Conservation (phyloP, 768 basidiomycete genomes). For the Suillus hirtellus region DNA sequence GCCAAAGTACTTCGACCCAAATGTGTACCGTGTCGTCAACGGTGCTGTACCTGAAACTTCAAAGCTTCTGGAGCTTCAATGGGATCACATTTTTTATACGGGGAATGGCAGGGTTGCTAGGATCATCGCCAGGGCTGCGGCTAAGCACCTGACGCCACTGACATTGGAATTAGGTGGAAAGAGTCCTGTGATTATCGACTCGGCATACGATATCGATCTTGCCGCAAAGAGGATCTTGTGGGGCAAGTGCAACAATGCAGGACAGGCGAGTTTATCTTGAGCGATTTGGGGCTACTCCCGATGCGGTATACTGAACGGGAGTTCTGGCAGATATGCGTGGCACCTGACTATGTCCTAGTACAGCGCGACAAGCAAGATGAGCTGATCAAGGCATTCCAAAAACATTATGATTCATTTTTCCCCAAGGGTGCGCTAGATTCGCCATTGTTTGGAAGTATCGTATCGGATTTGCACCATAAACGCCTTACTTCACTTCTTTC, state of each 20-base stretch:
- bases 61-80: conserved; percentile 30
- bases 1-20: conserved; percentile 53
- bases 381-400: conserved; percentile 46
- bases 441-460: conserved; percentile 48
- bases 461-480: conserved; percentile 53
- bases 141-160: conserved; percentile 35
- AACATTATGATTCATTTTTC: conserved; percentile 49
- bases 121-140: conserved; percentile 27
- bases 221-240: conserved; percentile 66
- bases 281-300: no score
- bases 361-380: conserved; percentile 43
- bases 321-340: conserved; percentile 36
- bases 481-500: conserved; percentile 53
- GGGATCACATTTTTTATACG: conserved; percentile 40
- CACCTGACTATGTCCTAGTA: conserved; percentile 48
- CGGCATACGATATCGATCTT: conserved; percentile 42
- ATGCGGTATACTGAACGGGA: conserved; percentile 1
- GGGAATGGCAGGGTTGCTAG: conserved; percentile 33
- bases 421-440: conserved; percentile 52
- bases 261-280: conserved; percentile 45
- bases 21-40: conserved; percentile 54
- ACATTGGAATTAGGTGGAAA: conserved; percentile 41
- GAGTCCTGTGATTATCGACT: conserved; percentile 46
- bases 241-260: conserved; percentile 66
- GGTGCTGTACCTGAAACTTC: conserved; percentile 44